Evolutionary conservation across 2,329 filamentous ascomycete genomes (phyloP).

Genomic region (Verticillium nubilum): DNA sequence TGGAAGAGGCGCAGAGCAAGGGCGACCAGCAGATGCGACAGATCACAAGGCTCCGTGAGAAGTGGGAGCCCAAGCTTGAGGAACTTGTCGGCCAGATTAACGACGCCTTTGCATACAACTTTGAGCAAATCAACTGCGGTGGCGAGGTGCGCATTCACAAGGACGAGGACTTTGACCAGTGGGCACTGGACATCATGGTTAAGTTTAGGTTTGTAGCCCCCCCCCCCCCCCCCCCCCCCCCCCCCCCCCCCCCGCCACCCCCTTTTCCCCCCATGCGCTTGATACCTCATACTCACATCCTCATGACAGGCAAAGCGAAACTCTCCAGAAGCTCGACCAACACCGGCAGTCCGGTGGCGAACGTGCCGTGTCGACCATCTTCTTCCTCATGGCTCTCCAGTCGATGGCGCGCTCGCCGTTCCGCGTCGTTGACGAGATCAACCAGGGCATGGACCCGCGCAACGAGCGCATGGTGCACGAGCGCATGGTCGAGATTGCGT

Average conservation of each 20-base stretch:
- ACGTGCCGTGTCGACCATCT: constrained; percentile 93
- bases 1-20: constrained; percentile 47
- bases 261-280: not conserved
- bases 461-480: constrained; percentile 98
- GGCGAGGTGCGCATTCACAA: constrained; percentile 88
- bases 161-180: constrained; percentile 87
- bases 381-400: constrained; percentile 97
- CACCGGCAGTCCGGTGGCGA: constrained; percentile 96
- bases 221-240: not conserved
- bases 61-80: constrained; percentile 84
- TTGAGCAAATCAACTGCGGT: constrained; percentile 88
- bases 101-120: constrained; percentile 87
- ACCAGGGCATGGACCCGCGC: constrained; percentile 97
- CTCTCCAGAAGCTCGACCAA: constrained; percentile 76
- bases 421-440: constrained; percentile 98
- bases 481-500: constrained; percentile 97
- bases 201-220: constrained; percentile 67
- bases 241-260: not conserved
- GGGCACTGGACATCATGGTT: constrained; percentile 90
- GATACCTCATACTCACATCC: not conserved
- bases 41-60: constrained; percentile 60
- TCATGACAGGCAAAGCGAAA: constrained; percentile 64
- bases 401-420: constrained; percentile 91
- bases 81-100: constrained; percentile 75
- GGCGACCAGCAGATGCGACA: constrained; percentile 49